Evolutionary conservation across 768 basidiomycete species (phyloP).

Genomic region (Daedalea quercina): DNA sequence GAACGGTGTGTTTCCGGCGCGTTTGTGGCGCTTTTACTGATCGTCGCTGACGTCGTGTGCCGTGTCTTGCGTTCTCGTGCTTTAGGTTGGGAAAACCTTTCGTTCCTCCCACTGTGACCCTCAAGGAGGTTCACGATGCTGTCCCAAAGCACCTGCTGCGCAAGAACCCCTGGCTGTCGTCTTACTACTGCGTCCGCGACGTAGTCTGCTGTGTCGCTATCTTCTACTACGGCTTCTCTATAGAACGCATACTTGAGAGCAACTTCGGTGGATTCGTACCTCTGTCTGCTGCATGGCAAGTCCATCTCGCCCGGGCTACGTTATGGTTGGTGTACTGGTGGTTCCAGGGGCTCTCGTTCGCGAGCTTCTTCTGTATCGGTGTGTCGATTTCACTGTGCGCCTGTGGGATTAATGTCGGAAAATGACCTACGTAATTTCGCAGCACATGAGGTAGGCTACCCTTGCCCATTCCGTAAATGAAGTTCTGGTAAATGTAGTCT

Average conservation of each 20-base stretch:
- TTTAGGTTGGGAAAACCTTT: conserved; percentile 38
- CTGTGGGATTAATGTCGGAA: too few relatives aligned
- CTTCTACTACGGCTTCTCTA: conserved; percentile 37
- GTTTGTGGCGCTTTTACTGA: background rate
- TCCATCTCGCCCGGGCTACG: conserved; percentile 23
- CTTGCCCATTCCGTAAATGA: background rate
- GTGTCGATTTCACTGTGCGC: conserved; percentile 1
- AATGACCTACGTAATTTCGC: too few relatives aligned
- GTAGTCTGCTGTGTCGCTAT: conserved; percentile 34
- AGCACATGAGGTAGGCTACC: conserved; percentile 18
- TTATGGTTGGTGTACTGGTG: conserved; percentile 46
- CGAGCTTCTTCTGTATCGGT: conserved; percentile 50
- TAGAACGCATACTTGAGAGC: conserved; percentile 32
- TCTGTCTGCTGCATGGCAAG: conserved; percentile 25
- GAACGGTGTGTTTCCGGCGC: conserved; percentile 9
- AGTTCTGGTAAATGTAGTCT: background rate
- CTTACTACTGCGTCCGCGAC: conserved; percentile 39
- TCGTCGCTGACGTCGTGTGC: background rate
- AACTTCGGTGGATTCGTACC: conserved; percentile 32
- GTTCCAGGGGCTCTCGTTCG: conserved; percentile 44
- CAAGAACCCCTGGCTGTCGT: conserved; percentile 33
- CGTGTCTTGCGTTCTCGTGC: background rate
- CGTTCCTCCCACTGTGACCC: conserved; percentile 38
- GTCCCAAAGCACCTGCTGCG: conserved; percentile 49
- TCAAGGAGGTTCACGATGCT: conserved; percentile 49